Evolutionary conservation across 192 early-diverging fungal genomes (phyloP), one percentile per base, ranked within the genome.

Genomic region (Dissophora ornata): DNA sequence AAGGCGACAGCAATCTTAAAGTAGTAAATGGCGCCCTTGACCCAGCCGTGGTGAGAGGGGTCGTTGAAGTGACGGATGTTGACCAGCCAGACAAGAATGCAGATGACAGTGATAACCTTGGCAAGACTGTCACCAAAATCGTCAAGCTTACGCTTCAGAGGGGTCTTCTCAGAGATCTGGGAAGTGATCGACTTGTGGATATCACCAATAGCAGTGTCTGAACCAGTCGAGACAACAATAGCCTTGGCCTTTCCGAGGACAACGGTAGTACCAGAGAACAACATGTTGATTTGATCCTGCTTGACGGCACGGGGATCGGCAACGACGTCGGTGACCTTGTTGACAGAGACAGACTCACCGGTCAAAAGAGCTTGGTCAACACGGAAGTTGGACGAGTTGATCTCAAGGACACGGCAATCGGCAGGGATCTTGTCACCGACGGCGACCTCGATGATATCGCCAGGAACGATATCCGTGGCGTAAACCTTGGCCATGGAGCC

Each of bases 1-100:
- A 99, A 85, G 2, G 98, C 97, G 51, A 99, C 96, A 25, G 97
- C 98, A 46, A 98, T 98, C 84, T 98, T 98, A 83, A 99, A 99
- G 85, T 98, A 98, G 83, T 98, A 98, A 55, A 99, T 84, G 49
- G 96, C 95, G 57, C 98, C 97, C 67, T 92, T 90, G 60, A 98
- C 60, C 97, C 96, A 99, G 33, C 94, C 95, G 65, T 92, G 87
- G 81, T 93, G 92, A 40, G 90, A 79, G 21, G 90, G 88, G 74
- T 99, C 96, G 80, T 81, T 88, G 75, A 99, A 99, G 81, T 99
- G 97, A 40, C 95, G 91, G 64, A 99, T 92, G 84, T 99, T 99
- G 81, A 98, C 95, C 33, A 95, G 59, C 97, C 97, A 99, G 47
- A 98, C 98, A 18, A 99, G 86, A n/a, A 98, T 79, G 79, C 98